phyloP scores from a whole-genome alignment of 2,329 filamentous ascomycete species.

The Fusarium phyllophilum region DNA sequence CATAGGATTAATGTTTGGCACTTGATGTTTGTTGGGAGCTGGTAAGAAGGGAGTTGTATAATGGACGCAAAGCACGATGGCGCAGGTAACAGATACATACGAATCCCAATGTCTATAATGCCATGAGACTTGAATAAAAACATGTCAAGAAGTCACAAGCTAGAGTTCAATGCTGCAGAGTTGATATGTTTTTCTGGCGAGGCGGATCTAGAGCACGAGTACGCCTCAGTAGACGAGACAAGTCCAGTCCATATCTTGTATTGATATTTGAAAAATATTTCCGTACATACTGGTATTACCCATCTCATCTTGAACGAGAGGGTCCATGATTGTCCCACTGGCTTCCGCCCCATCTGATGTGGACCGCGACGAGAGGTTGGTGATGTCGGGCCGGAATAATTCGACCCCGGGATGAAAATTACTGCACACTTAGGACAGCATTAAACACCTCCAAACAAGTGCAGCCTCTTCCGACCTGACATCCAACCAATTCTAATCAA shows the following conservation, averaged over 20 bases:
- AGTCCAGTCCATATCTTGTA: neutral
- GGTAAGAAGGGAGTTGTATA: conserved; percentile 25
- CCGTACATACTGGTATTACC: no score
- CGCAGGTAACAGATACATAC: conserved; percentile 32
- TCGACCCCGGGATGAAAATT: conserved; percentile 36
- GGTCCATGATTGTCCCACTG: neutral
- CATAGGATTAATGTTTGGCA: conserved; percentile 27
- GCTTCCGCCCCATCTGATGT: neutral
- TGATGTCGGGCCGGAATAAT: conserved; percentile 13
- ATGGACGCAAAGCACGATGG: conserved; percentile 27
- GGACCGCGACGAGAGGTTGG: neutral
- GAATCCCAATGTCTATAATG: conserved; percentile 35
- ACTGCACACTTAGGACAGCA: conserved; percentile 8
- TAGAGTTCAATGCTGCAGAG: neutral
- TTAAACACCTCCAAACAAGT: conserved; percentile 24
- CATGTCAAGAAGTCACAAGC: neutral
- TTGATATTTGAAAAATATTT: no score
- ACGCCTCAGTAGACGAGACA: neutral
- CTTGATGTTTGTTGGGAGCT: conserved; percentile 22
- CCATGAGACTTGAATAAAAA: neutral
- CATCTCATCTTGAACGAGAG: neutral
- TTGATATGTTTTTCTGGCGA: neutral
- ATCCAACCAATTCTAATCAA: conserved; percentile 40
- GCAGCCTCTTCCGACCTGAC: conserved; percentile 21
- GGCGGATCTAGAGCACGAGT: no score